Base-by-base conservation (phyloP, 1,139 yeast species). In the Saccharomyces hybrid region DNA sequence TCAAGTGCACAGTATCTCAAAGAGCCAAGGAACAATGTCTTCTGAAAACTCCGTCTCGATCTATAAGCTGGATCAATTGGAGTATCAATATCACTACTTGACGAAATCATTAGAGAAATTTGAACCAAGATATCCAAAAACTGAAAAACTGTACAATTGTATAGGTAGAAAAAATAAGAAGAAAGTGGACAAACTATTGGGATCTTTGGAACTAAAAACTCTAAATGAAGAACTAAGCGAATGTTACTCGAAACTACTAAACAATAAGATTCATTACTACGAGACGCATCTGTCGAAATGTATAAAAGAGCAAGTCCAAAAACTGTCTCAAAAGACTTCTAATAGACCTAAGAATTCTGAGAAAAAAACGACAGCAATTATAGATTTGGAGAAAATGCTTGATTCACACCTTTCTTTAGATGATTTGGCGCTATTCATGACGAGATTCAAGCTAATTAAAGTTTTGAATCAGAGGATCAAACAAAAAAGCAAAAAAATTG, bases 81-180 rank as follows among this genome's bases (percentile, higher is more conserved):
- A 66, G 65, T 55, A 68, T 72, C 73, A 69, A 52, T 59, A 62
- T 29, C 64, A 67, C 48, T 63, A 65, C 51, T 53, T 68, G 50
- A 50, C 67, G 66, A 51, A 67, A 32, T 57, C 66, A 5, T 48
- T 66, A 20, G 63, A 60, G 25, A 50, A 55, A 3, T 69, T 69
- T 51, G 56, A 72, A 34, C 84, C 89, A 2, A 71, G 89, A 57
- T 81, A 78, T 61, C 74, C 76, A 1, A 76, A 76, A 55, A 83
- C 89, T 1, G 75, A 73, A 54, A 77, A 76, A 63, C 68, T 79
- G 48, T 71, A 79, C 56, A 70, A 70, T 51, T 81, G 83, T 26
- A 75, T 73, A 63, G 81, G 76, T 59, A 79, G 71, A 65, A 73
- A 63, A 63, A 71, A 55, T 59, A 65, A 60, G 51, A 71, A 70